A percentile compares a stretch with the other conserved stretches of the same genome.
phyloP scores from a whole-genome alignment of 2,329 filamentous ascomycete species.

The Pseudonectria foliicola region DNA sequence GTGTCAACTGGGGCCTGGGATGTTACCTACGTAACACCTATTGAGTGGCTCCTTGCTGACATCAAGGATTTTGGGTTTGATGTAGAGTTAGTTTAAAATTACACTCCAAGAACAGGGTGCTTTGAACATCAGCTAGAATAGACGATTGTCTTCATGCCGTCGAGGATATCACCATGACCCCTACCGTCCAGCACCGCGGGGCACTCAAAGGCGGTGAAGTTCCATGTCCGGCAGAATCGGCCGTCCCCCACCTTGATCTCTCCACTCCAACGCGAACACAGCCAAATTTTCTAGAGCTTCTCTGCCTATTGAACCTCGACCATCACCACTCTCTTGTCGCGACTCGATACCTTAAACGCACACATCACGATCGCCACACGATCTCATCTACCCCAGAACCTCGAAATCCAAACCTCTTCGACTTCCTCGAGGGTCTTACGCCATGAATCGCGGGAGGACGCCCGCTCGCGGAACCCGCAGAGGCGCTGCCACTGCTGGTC shows the following conservation, averaged over 20 bases:
- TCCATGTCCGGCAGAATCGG: slow-evolving; percentile 21
- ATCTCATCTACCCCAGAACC: neutral
- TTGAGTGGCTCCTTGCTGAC: slow-evolving; percentile 8
- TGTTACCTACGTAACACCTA: slow-evolving; percentile 3
- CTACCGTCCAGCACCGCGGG: no score
- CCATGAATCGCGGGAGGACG: slow-evolving; percentile 28
- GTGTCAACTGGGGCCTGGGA: neutral
- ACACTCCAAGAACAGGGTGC: no score
- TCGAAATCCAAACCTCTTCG: no score
- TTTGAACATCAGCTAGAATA: no score
- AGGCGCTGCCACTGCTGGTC: slow-evolving; percentile 21
- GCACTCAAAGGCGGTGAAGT: slow-evolving; percentile 12
- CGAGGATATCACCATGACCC: no score
- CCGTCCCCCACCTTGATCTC: slow-evolving; percentile 27
- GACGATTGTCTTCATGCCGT: no score
- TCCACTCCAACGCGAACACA: slow-evolving; percentile 13
- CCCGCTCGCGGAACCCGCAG: slow-evolving; percentile 26
- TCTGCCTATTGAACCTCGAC: neutral
- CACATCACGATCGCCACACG: neutral
- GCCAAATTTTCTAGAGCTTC: slow-evolving; percentile 10
- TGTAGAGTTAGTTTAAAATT: no score
- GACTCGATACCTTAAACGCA: no score
- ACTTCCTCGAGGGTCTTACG: no score
- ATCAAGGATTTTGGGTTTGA: slow-evolving; percentile 1
- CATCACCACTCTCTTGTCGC: no score